These are phyloP conservation scores for Plectosphaerella cucumerina DNA, from an alignment of 2,329 filamentous ascomycete genomes.

Conservation along the genomic window DNA sequence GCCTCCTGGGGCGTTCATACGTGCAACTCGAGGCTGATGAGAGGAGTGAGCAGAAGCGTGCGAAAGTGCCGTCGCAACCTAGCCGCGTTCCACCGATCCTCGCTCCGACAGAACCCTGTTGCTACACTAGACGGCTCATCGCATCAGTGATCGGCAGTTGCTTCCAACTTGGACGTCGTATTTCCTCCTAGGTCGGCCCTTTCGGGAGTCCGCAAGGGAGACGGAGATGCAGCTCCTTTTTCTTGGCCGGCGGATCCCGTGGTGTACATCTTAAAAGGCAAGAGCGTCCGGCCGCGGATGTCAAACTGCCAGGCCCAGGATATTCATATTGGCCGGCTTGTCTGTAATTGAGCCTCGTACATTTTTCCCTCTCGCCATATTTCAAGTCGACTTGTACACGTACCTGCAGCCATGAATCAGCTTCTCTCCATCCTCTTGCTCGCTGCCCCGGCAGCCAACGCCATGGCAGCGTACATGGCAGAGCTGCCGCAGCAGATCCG, in stretches of 20 bases:
- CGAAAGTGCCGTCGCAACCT: no score
- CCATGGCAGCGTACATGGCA: constrained; percentile 13
- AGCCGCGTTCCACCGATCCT: neutral
- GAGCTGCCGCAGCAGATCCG: constrained; percentile 11
- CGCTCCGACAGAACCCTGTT: neutral
- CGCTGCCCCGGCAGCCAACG: constrained; percentile 11
- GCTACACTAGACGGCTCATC: neutral
- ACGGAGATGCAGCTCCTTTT: neutral
- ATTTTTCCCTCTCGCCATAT: neutral
- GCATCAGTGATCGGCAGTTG: neutral
- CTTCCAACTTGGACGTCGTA: neutral
- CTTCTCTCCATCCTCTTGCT: constrained; percentile 9
- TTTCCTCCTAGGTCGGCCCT: neutral
- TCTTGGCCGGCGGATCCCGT: neutral
- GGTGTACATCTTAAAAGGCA: neutral
- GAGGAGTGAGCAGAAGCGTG: no score
- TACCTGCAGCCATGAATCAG: constrained; percentile 7
- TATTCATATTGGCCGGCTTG: no score
- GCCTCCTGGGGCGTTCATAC: no score
- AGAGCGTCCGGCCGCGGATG: no score
- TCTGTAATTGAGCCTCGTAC: neutral
- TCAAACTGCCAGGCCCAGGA: no score
- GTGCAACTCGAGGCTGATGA: no score
- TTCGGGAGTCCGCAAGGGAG: neutral
- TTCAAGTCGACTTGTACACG: neutral